Percentiles rank a stretch among this genome's conserved stretches.
These are phyloP conservation scores for Bipolaris victoriae DNA, from an alignment of 2,329 filamentous ascomycete species.

Conservation along the genomic window DNA sequence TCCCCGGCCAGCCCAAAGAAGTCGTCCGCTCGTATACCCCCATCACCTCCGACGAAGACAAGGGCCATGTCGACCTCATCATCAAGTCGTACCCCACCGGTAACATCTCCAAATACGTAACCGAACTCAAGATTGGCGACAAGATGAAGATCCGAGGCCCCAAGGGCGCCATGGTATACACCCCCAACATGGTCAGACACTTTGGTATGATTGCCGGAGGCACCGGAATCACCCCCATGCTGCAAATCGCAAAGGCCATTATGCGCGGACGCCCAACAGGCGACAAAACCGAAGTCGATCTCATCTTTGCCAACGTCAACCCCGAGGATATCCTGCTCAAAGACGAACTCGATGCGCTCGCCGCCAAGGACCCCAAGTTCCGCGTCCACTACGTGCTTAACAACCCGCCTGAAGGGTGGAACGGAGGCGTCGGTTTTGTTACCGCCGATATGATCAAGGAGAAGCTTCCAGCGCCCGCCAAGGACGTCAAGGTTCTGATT, in stretches of 20 bases:
- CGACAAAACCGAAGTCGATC: slow-evolving; percentile 81
- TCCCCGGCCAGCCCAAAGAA: slow-evolving; percentile 47
- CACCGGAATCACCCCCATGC: slow-evolving; percentile 97
- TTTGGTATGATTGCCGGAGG: slow-evolving; percentile 99
- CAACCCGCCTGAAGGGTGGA: slow-evolving; percentile 91
- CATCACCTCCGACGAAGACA: slow-evolving; percentile 54
- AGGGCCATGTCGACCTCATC: slow-evolving; percentile 92
- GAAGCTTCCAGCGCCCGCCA: slow-evolving; percentile 79
- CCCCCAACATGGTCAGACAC: slow-evolving; percentile 92
- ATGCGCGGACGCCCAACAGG: slow-evolving; percentile 74
- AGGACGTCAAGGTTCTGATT: slow-evolving; percentile 90
- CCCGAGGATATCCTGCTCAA: slow-evolving; percentile 89
- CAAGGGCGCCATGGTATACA: slow-evolving; percentile 98
- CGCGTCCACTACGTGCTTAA: slow-evolving; percentile 94
- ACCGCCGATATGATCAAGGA: slow-evolving; percentile 94
- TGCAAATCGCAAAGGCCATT: slow-evolving; percentile 92
- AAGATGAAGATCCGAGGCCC: slow-evolving; percentile 90
- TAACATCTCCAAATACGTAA: slow-evolving; percentile 95
- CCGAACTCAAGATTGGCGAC: slow-evolving; percentile 75
- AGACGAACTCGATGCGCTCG: slow-evolving; percentile 85
- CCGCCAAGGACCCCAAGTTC: slow-evolving; percentile 78
- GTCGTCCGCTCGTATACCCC: slow-evolving; percentile 53
- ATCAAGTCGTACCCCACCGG: slow-evolving; percentile 98
- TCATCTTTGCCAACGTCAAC: slow-evolving; percentile 98
- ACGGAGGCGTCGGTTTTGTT: slow-evolving; percentile 91